Evolutionary conservation across 108 stramenopile genomes (phyloP).

Genomic region (Skeletonema grethae): DNA sequence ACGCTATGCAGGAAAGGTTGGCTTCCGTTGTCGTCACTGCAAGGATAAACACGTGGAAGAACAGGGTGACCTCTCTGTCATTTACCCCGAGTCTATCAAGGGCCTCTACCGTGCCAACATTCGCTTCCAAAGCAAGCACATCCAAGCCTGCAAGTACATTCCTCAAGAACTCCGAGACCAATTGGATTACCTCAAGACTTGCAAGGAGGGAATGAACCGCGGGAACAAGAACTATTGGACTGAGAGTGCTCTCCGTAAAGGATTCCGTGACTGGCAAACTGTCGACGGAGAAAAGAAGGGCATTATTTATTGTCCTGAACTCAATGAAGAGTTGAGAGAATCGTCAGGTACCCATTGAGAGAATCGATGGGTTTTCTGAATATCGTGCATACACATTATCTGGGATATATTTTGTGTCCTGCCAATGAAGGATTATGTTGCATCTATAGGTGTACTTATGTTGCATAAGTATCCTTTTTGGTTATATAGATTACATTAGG

Average conservation of each 20-base stretch:
- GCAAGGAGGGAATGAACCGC: constrained; percentile 9
- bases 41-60: constrained; percentile 4
- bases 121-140: constrained; percentile 23
- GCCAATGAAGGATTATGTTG: not conserved
- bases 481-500: not conserved
- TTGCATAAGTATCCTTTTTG: not conserved
- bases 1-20: constrained; percentile 20
- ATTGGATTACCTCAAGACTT: constrained; percentile 8
- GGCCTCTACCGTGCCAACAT: constrained; percentile 26
- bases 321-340: constrained; percentile 6
- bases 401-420: not conserved
- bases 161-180: constrained; percentile 9
- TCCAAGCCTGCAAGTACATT: constrained; percentile 9
- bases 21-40: constrained; percentile 27
- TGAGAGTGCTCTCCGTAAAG: constrained; percentile 7
- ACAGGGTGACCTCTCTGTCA: constrained; percentile 8
- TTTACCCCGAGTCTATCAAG: constrained; percentile 22
- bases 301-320: constrained; percentile 11
- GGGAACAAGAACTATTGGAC: constrained; percentile 18
- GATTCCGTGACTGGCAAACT: constrained; percentile 8
- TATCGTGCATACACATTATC: not conserved
- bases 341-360: not conserved
- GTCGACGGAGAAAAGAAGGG: constrained; percentile 9
- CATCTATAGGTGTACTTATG: too few species aligned
- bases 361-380: not conserved